Evolutionary conservation across 441 rosid genomes (phyloP), one percentile per base, ranked within the genome.

Genomic region (Euphorbia celastroides): DNA sequence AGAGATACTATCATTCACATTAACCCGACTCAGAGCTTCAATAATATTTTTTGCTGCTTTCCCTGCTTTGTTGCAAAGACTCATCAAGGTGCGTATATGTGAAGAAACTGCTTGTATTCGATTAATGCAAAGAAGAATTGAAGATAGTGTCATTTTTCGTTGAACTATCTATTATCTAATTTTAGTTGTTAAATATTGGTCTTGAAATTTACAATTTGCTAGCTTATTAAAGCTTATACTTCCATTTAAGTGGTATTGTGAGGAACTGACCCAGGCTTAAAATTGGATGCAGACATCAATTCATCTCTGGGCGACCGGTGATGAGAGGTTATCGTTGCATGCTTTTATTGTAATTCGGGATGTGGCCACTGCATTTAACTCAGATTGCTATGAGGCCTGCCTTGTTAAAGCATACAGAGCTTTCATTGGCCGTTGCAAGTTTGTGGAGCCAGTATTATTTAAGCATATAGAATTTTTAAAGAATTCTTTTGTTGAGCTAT

Each of bases 271-370:
- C 22, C 17, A 57, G 27, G 25, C 48, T 38, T 58, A 46, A 51
- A 54, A 67, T 57, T 78, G 51, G 65, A 60, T 81, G 77, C 90
- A 94, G 99, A 69, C 79, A 71, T 78, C 85, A 22, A 73, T 92
- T 72, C 87, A 88, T 75, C 65, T 92, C 67, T 92, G 98, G 99
- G 87, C 86, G 57, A 90, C 94, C 0, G 81, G 94, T 64, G 83
- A 86, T 67, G 84, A 72, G 71, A 70, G 65, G 66, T 74, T 86
- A 48, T 84, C 97, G 1, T 72, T 76, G 68, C 80, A 77, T 30
- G 80, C 96, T 58, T 86, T 84, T 80, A 80, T 85, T 54, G 41
- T 87, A 65, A 75, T 90, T 60, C 83, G 75, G 73, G 91, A 78
- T 64, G 87, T 90, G 69, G 80, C 85, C 66, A 48, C 69, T 68